phyloP scores from a whole-genome alignment of 2,329 filamentous ascomycete genomes.

The Pseudocercospora pini-densiflorae region DNA sequence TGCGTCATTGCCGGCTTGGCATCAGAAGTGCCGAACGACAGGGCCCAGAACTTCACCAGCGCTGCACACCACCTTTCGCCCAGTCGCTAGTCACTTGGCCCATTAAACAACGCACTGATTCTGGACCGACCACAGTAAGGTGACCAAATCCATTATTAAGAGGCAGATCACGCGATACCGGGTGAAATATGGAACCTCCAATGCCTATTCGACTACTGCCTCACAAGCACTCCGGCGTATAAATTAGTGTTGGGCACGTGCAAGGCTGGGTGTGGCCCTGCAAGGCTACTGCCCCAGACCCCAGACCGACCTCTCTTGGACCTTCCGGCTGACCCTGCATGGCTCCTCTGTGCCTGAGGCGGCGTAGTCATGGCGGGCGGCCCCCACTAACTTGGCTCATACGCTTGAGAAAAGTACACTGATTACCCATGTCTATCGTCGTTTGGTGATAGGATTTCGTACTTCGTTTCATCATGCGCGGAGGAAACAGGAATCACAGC shows the following conservation, averaged over 20 bases:
- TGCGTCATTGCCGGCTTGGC: neutral
- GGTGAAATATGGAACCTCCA: neutral
- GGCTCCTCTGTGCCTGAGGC: neutral
- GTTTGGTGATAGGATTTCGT: neutral
- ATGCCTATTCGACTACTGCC: no score
- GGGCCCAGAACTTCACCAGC: no score
- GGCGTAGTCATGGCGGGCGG: neutral
- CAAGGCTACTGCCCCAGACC: neutral
- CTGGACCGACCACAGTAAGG: neutral
- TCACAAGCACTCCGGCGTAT: neutral
- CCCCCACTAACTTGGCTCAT: neutral
- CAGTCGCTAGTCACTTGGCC: no score
- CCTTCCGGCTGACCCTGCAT: neutral
- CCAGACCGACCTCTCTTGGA: neutral
- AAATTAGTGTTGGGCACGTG: neutral
- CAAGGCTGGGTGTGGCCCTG: neutral
- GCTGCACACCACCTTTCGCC: no score
- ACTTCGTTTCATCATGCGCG: neutral
- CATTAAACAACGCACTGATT: no score
- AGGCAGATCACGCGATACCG: neutral
- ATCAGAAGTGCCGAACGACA: neutral
- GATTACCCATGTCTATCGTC: neutral
- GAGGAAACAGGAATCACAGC: no score
- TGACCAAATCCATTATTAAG: neutral
- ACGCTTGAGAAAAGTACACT: neutral